These are phyloP conservation scores for Fusarium siculi DNA, from an alignment of 2,329 filamentous ascomycete species.

Conservation along the genomic window DNA sequence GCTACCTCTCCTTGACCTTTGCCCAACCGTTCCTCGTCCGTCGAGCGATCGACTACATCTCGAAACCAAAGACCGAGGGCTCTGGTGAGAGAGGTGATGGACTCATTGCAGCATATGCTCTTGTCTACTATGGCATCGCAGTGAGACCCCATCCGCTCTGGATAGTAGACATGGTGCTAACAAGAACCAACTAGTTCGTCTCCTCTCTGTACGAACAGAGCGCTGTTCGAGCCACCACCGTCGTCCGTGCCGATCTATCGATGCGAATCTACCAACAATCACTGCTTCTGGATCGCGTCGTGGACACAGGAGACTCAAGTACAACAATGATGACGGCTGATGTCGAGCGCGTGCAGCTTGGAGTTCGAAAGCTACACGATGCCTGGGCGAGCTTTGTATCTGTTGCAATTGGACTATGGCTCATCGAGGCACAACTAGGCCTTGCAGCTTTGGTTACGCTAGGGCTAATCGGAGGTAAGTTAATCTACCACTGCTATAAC, in stretches of 20 bases:
- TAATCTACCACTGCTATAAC: fast-evolving
- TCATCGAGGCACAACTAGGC: background rate
- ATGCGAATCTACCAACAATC: background rate
- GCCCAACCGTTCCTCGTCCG: background rate
- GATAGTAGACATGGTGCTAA: fast-evolving
- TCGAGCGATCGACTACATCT: background rate
- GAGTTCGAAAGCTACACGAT: background rate
- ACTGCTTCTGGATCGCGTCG: background rate
- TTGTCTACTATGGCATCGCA: background rate
- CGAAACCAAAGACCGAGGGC: background rate
- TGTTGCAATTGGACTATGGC: background rate
- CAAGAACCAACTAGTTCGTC: fast-evolving
- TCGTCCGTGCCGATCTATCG: background rate
- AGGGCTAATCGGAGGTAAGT: background rate
- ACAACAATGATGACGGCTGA: background rate
- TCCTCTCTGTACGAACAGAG: background rate
- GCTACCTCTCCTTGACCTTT: background rate
- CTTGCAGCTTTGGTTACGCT: background rate
- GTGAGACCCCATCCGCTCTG: fast-evolving
- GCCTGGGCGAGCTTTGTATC: background rate
- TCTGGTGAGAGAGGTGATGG: background rate
- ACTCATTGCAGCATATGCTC: background rate
- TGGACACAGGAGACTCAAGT: background rate
- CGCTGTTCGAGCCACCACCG: background rate
- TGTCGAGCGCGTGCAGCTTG: background rate